These are phyloP conservation scores for Argentina anserina DNA, from an alignment of 306 rosid species.

Conservation along the genomic window DNA sequence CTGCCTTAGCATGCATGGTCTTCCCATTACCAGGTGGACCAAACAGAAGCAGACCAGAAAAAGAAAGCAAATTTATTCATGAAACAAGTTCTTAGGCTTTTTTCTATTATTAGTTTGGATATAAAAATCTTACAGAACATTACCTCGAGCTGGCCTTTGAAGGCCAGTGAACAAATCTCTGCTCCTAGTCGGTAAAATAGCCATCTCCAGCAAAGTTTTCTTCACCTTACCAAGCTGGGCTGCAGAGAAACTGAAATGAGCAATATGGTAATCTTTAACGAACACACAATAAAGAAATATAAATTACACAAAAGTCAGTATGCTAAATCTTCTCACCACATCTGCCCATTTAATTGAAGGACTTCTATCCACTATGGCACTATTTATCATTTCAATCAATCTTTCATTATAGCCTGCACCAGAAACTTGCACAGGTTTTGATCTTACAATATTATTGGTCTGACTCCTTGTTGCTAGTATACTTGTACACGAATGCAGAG, in stretches of 20 bases:
- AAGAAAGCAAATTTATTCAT: conserved; percentile 14
- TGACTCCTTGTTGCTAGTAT: conserved; percentile 31
- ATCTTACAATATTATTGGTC: conserved; percentile 45
- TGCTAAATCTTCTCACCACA: conserved; percentile 56
- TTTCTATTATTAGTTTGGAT: background rate
- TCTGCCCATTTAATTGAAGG: conserved; percentile 97
- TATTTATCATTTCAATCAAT: conserved; percentile 86
- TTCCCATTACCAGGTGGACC: conserved; percentile 99
- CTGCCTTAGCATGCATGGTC: conserved; percentile 99
- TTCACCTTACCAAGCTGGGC: conserved; percentile 97
- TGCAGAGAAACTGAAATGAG: conserved; percentile 40
- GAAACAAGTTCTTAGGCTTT: conserved; percentile 5
- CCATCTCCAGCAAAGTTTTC: conserved; percentile 96
- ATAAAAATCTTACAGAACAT: conserved; percentile 15
- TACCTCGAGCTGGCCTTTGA: conserved; percentile 92
- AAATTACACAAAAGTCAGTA: background rate
- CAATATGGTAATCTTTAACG: conserved; percentile 22
- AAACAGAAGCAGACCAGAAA: conserved; percentile 85
- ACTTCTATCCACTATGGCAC: conserved; percentile 88
- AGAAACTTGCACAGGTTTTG: conserved; percentile 52
- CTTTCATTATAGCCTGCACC: conserved; percentile 56
- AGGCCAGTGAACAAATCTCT: conserved; percentile 96
- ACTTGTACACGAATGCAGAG: conserved; percentile 30
- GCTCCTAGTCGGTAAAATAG: conserved; percentile 91
- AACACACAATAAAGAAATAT: background rate